A percentile compares a stretch with the other conserved stretches of the same genome.
Evolutionary conservation across 345 rosid genomes (phyloP).

Genomic region (Camelina neglecta): DNA sequence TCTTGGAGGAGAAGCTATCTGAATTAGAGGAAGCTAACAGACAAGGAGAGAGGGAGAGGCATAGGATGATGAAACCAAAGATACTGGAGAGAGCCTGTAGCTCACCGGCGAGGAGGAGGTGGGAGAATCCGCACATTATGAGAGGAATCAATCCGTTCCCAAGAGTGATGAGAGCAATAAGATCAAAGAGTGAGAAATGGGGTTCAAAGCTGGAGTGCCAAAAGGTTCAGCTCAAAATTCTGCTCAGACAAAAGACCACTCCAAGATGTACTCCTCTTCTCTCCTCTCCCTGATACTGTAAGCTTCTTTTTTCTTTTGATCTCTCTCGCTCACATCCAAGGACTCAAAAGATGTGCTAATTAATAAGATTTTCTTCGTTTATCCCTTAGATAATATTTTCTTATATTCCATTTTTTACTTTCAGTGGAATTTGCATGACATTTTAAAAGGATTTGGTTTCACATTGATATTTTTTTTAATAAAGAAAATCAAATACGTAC

Average conservation of each 20-base stretch:
- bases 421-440: too few species aligned
- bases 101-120: constrained; percentile 37
- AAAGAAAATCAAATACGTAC: too few species aligned
- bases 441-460: too few species aligned
- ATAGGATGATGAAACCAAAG: constrained; percentile 29
- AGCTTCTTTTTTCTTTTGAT: not conserved
- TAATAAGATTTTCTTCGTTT: constrained; percentile 10
- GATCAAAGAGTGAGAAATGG: constrained; percentile 73
- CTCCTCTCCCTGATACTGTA: constrained; percentile 33
- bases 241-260: constrained; percentile 62
- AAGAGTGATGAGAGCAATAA: constrained; percentile 67
- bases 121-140: constrained; percentile 85
- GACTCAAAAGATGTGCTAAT: not conserved
- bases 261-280: constrained; percentile 31
- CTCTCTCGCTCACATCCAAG: not conserved
- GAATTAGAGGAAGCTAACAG: constrained; percentile 49
- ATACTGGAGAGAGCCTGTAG: constrained; percentile 38
- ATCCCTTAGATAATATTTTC: not conserved
- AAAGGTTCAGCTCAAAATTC: constrained; percentile 76
- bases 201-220: constrained; percentile 83
- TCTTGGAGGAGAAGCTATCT: constrained; percentile 71
- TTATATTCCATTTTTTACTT: too few species aligned
- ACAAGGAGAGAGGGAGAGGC: constrained; percentile 37
- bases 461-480: too few species aligned
- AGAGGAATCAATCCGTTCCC: constrained; percentile 81